Conservation (phyloP, 371 early-diverging fungal genomes). For the Syncephalastrum racemosum region DNA sequence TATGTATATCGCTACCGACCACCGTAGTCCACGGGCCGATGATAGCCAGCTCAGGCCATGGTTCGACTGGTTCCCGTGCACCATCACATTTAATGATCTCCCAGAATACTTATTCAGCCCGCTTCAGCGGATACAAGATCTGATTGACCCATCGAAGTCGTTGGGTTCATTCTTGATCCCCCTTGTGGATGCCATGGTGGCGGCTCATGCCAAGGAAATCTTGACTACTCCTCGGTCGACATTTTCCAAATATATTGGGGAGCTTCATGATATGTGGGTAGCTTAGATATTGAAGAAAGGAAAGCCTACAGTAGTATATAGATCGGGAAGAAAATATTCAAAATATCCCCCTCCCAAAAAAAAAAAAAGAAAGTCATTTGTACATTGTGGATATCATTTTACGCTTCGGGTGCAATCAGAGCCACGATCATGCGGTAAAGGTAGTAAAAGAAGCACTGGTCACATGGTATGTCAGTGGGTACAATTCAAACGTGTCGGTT, state of each 20-base stretch:
- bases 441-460: constrained; percentile 86
- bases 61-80: constrained; percentile 41
- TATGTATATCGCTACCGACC: constrained; percentile 44
- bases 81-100: constrained; percentile 31
- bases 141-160: constrained; percentile 28
- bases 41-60: constrained; percentile 25
- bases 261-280: constrained; percentile 3
- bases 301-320: too few species aligned
- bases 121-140: constrained; percentile 25
- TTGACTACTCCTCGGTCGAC: constrained; percentile 45
- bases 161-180: constrained; percentile 30
- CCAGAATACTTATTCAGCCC: constrained; percentile 27
- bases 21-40: constrained; percentile 26
- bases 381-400: constrained; percentile 14
- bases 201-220: constrained; percentile 34
- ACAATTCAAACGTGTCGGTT: background rate
- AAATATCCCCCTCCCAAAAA: background rate
- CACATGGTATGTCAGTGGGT: background rate
- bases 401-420: constrained; percentile 60
- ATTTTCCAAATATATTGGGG: constrained; percentile 41
- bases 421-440: constrained; percentile 78
- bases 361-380: constrained; percentile 7
- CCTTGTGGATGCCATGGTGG: constrained; percentile 46
- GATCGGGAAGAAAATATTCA: too few species aligned
- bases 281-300: too few species aligned